Evolutionary conservation across 495 filamentous ascomycete species (phyloP), one percentile per base, ranked within the genome.

Genomic region (Astrothelium subdiscretum): DNA sequence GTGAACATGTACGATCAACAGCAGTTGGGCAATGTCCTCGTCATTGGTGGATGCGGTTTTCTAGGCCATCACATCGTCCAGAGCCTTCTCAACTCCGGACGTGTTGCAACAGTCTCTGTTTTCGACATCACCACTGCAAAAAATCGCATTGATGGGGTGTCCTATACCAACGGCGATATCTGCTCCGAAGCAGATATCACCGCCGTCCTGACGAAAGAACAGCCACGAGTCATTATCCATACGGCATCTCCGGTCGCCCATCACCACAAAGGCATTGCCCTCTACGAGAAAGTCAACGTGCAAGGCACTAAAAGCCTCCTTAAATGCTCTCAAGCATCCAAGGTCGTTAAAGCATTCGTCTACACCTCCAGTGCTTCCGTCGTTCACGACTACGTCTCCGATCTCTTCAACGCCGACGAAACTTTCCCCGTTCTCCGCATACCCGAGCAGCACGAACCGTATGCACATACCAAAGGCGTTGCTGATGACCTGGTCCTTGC

Each of bases 331-430:
- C 82, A 83, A 64, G 80, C 87, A 67, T 80, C 81, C 32, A 85
- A 83, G 48, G 91, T 95, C 68, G 54, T 64, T 27, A 96, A 90
- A 76, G 95, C 86, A 0, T 87, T 99, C 67, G 89, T 99, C 31
- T 95, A 95, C 77, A 99, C 95, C 2, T 95, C 89, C 72, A 91
- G 87, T 31, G 89, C 90, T 52, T 91, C 88, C 57, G 84, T 96
- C 38, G 81, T 96, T 60, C 89, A 88, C 73, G 90, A 96, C 70
- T 89, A 85, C 62, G 76, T 80, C 68, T 85, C 77, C 61, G 88
- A 96, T 71, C 75, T 97, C 68, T 81, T 92, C 73, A 94, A 95
- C 73, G 91, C 90, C 59, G 87, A 92, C 70, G 94, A 99, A 77
- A 77, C 82, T 35, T 96, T 86, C 80, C 92, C 94, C 10, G 77